Percentiles rank a stretch among this genome's conserved stretches.
These are phyloP conservation scores for Elaeis guineensis DNA, from an alignment of 176 grass and related monocot genomes.

Conservation along the genomic window DNA sequence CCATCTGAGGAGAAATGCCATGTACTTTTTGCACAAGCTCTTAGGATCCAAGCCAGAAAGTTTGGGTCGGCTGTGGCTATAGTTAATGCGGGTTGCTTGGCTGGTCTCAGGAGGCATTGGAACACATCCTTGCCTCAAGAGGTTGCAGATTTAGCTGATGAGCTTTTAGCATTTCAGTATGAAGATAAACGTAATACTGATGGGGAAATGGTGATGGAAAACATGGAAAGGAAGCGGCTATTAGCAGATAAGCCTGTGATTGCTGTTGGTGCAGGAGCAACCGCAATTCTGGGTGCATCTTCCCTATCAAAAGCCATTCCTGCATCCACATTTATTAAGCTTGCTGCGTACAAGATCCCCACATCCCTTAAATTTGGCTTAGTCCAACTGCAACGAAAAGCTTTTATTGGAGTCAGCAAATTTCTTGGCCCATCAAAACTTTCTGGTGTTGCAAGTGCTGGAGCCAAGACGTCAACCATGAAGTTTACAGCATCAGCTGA, in stretches of 20 bases:
- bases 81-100: conserved; percentile 60
- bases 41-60: conserved; percentile 57
- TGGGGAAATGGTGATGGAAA: conserved; percentile 24
- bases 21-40: conserved; percentile 69
- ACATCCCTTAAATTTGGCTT: conserved; percentile 48
- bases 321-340: conserved; percentile 65
- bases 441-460: conserved; percentile 35
- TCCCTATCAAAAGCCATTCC: conserved; percentile 72
- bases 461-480: conserved; percentile 41
- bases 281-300: conserved; percentile 60
- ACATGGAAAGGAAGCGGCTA: conserved; percentile 37
- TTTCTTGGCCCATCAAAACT: conserved; percentile 26
- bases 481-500: conserved; percentile 62
- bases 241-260: conserved; percentile 67
- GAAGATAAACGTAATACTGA: conserved; percentile 22
- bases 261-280: conserved; percentile 82
- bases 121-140: conserved; percentile 51
- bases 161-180: conserved; percentile 39
- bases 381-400: conserved; percentile 54
- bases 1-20: conserved; percentile 68
- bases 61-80: conserved; percentile 68
- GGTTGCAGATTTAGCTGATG: conserved; percentile 40
- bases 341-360: conserved; percentile 64
- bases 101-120: conserved; percentile 82
- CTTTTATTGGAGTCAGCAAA: conserved; percentile 45